Conservation (phyloP, 2,329 filamentous ascomycete species). For the Falciphora oryzae region DNA sequence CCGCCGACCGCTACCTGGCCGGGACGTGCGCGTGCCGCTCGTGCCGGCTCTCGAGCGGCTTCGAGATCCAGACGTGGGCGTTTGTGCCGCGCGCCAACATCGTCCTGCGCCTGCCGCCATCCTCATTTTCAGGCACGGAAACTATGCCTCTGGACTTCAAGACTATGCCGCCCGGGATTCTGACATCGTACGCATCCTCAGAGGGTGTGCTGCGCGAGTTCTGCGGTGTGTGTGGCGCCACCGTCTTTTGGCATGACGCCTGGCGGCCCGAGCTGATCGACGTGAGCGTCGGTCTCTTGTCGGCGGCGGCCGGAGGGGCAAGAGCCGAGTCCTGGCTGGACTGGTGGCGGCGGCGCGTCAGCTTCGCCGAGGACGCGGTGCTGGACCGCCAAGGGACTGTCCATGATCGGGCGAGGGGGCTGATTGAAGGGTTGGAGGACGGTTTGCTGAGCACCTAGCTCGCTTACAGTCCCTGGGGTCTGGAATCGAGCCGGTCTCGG, state of each 20-base stretch:
- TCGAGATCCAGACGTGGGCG: slow-evolving; percentile 60
- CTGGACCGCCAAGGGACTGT: slow-evolving; percentile 23
- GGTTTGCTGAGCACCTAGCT: background rate
- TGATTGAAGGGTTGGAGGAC: slow-evolving; percentile 26
- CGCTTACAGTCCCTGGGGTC: background rate
- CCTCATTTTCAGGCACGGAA: background rate
- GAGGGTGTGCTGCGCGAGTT: slow-evolving; percentile 52
- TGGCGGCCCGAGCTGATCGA: slow-evolving; percentile 52
- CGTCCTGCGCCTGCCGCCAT: slow-evolving; percentile 31
- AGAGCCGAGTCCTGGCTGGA: slow-evolving; percentile 53
- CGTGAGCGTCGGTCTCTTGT: slow-evolving; percentile 55
- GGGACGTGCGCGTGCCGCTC: slow-evolving; percentile 56
- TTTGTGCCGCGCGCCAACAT: slow-evolving; percentile 60
- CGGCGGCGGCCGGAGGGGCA: background rate
- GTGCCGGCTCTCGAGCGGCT: slow-evolving; percentile 55
- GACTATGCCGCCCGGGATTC: slow-evolving; percentile 25
- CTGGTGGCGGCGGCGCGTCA: slow-evolving; percentile 54
- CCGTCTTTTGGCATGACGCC: slow-evolving; percentile 55
- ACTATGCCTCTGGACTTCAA: slow-evolving; percentile 27
- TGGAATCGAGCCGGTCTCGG: no score
- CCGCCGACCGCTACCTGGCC: slow-evolving; percentile 39
- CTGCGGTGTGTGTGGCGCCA: slow-evolving; percentile 57
- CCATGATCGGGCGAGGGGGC: slow-evolving; percentile 20
- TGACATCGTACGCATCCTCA: slow-evolving; percentile 50
- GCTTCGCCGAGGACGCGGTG: slow-evolving; percentile 50